Evolutionary conservation across 148 eudicot genomes (phyloP).

Genomic region (Cornus kousa): DNA sequence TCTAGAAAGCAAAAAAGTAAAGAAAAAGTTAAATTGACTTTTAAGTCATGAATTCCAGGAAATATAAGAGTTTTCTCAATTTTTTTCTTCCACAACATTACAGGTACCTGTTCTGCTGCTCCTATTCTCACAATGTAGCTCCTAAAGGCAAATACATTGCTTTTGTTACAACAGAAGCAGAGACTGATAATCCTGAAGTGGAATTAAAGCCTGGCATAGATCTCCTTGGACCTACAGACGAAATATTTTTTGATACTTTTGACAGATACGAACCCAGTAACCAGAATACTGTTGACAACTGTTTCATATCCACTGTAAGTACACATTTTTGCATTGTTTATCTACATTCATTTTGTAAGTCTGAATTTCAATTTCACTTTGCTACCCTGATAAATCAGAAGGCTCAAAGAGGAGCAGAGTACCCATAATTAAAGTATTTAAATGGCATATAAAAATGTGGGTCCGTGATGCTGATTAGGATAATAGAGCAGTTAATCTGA

Average conservation of each 20-base stretch:
- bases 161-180: constrained; percentile 90
- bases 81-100: constrained; percentile 12
- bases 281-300: constrained; percentile 46
- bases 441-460: too few relatives aligned
- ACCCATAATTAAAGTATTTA: too few relatives aligned
- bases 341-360: background rate
- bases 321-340: background rate
- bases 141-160: constrained; percentile 90
- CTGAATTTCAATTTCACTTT: background rate
- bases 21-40: too few relatives aligned
- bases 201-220: constrained; percentile 89
- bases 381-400: background rate
- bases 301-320: constrained; percentile 88
- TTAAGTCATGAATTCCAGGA: background rate
- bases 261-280: constrained; percentile 84
- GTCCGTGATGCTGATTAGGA: too few relatives aligned
- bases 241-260: constrained; percentile 78
- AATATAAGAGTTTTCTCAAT: background rate
- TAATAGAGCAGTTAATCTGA: too few relatives aligned
- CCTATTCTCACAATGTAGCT: constrained; percentile 94
- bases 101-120: constrained; percentile 97
- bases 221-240: constrained; percentile 89
- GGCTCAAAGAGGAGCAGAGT: background rate
- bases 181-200: constrained; percentile 80
- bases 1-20: background rate